Conservation (phyloP, 2,329 filamentous ascomycete genomes). For the Blastomyces percursus region DNA sequence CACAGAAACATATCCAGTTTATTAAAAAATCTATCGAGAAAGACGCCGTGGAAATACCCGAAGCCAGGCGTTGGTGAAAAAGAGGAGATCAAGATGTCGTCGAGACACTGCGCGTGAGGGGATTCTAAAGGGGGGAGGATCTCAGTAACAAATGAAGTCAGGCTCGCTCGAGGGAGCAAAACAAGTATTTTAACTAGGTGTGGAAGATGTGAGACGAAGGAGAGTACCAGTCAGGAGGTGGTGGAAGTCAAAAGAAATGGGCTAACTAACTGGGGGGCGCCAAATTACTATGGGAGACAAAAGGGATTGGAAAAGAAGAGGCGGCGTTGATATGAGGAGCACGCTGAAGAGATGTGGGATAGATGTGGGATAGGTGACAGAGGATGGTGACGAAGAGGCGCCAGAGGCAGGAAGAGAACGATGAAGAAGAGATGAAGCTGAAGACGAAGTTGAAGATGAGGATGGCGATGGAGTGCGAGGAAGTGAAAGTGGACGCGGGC, state of each 20-base stretch:
- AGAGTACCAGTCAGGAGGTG: conserved; percentile 5
- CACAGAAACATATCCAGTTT: conserved; percentile 9
- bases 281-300: conserved; percentile 12
- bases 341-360: conserved; percentile 10
- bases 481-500: conserved; percentile 2
- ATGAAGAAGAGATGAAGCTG: conserved; percentile 21
- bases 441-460: conserved; percentile 11
- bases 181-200: not conserved
- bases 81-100: conserved; percentile 14
- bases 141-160: conserved; percentile 1
- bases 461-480: conserved; percentile 4
- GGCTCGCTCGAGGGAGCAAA: not conserved
- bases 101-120: conserved; percentile 9
- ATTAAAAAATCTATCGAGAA: conserved; percentile 12
- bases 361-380: conserved; percentile 8
- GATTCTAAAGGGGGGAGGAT: not conserved
- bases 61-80: conserved; percentile 14
- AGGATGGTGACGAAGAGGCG: conserved; percentile 12
- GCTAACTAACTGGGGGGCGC: conserved; percentile 11
- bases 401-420: conserved; percentile 15
- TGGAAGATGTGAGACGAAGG: conserved; percentile 4
- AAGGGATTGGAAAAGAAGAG: conserved; percentile 28
- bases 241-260: conserved; percentile 15
- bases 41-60: conserved; percentile 12
- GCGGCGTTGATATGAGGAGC: conserved; percentile 20